Base-by-base conservation (phyloP, 257 asterid species). In the Catharanthus roseus region DNA sequence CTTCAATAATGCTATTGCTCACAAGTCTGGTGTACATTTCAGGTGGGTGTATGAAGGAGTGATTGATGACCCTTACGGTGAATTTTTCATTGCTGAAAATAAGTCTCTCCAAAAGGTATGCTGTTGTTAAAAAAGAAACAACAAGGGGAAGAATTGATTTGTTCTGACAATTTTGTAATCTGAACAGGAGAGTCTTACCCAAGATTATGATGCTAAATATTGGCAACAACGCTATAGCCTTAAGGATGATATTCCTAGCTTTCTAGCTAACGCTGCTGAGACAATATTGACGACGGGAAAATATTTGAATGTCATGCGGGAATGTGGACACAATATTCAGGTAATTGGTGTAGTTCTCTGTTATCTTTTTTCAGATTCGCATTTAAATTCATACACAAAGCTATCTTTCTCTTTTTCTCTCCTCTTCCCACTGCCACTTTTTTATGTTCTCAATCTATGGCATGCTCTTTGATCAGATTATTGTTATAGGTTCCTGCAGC, bases 21-120 rank as follows among this genome's bases (percentile, higher is more conserved):
- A 21, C 54, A 26, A 21, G 10, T 54, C 44, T 24, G 39, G n/a
- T 74, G 70, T 68, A 34, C 60, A 81, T 71, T 76, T 77, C 80
- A 95, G 99, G 89, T 95, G 99, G 99, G 90, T 95, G 41, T 89
- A 95, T 65, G 99, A 95, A 81, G 99, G 99, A 62, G 93, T 91
- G 75, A 95, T 91, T 74, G 96, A 89, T 72, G 99, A 95, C 79
- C 96, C 99, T 29, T 91, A 89, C 53, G 89, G 95, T 21, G 99
- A 95, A 87, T 95, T 95, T 82, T 95, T 95, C 77, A 95, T 95
- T 79, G 88, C 96, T 67, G 99, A 95, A 87, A 95, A 91, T 82
- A 91, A 89, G 86, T 88, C 95, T 71, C 96, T 95, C 77, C 89
- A 85, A 77, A 95, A 95, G 96, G 99, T 89, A 78, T 72, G 80